These are phyloP conservation scores for Penstemon newberryi DNA, from an alignment of 257 asterid genomes.

Conservation along the genomic window DNA sequence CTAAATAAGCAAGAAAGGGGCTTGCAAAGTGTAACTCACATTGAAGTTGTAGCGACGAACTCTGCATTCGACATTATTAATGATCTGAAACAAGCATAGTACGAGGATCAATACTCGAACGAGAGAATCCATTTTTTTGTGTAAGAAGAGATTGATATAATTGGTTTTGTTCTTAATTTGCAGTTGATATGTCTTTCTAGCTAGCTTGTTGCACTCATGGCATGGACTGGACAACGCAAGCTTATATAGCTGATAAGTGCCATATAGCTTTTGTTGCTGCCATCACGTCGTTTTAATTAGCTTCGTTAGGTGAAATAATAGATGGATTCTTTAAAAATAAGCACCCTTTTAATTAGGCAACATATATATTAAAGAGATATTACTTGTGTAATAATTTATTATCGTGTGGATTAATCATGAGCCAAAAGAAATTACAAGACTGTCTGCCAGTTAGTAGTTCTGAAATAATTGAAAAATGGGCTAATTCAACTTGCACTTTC, in stretches of 20 bases:
- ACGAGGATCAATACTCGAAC: constrained; percentile 34
- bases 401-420: background rate
- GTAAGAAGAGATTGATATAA: background rate
- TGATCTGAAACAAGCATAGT: constrained; percentile 39
- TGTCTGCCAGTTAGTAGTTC: background rate
- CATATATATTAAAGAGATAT: background rate
- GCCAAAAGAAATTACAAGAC: background rate
- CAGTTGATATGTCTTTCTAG: constrained; percentile 36
- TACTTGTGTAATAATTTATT: constrained; percentile 10
- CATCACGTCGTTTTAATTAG: constrained; percentile 55
- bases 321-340: constrained; percentile 40
- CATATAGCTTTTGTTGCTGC: constrained; percentile 31
- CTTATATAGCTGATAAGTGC: constrained; percentile 42
- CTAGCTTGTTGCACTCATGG: constrained; percentile 36
- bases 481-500: background rate
- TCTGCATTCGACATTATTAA: constrained; percentile 38
- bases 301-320: constrained; percentile 62
- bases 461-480: background rate
- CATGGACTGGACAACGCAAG: constrained; percentile 49
- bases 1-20: too few relatives aligned
- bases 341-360: background rate
- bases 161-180: background rate
- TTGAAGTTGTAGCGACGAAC: constrained; percentile 58
- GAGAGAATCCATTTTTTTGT: constrained; percentile 20
- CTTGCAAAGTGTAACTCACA: constrained; percentile 26